Conservation (phyloP, 768 basidiomycete genomes). For the Infundibulicybe gibba region DNA sequence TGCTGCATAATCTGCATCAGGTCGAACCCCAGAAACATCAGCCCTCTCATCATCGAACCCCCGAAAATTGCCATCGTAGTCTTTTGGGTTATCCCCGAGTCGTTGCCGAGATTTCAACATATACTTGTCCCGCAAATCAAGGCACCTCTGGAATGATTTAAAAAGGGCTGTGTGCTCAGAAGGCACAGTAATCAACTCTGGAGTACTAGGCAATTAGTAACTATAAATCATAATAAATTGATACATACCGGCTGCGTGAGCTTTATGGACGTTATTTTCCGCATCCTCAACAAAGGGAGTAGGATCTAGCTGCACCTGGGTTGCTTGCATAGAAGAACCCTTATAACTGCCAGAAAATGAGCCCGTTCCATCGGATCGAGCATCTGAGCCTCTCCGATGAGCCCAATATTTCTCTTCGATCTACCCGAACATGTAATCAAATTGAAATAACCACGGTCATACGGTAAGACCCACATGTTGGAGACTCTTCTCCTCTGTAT, state of each 20-base stretch:
- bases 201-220: too few species aligned
- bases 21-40: constrained; percentile 64
- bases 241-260: too few species aligned
- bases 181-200: constrained; percentile 16
- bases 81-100: constrained; percentile 91
- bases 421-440: constrained; percentile 27
- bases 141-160: constrained; percentile 75
- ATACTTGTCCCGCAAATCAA: constrained; percentile 94
- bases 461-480: constrained; percentile 54
- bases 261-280: too few species aligned
- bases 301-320: constrained; percentile 9
- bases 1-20: constrained; percentile 43
- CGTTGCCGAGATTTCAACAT: constrained; percentile 84
- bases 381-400: constrained; percentile 61
- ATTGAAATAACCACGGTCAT: background rate
- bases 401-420: constrained; percentile 74
- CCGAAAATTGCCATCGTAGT: constrained; percentile 78
- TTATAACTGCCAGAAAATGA: constrained; percentile 37
- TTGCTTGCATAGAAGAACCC: constrained; percentile 27
- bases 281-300: constrained; percentile 7
- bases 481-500: constrained; percentile 72
- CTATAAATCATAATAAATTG: too few species aligned
- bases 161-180: constrained; percentile 56
- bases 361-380: constrained; percentile 29
- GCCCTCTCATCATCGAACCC: constrained; percentile 62